Conservation (phyloP, 441 rosid species). For the Theobroma grandiflorum region DNA sequence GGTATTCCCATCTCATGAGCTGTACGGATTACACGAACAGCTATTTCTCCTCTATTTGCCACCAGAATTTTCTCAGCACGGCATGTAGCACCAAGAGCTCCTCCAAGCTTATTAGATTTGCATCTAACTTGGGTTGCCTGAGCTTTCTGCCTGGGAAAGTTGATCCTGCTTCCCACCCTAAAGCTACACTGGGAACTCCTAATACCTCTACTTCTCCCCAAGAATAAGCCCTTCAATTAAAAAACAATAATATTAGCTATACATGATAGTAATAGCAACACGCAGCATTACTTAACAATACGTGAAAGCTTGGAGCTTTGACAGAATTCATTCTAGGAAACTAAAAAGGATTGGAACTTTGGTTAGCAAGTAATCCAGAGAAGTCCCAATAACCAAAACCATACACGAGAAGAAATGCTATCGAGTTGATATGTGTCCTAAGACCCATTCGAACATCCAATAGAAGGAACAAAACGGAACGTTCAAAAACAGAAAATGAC, state of each 20-base stretch:
- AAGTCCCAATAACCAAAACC: slow-evolving; percentile 16
- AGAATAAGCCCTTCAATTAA: slow-evolving; percentile 58
- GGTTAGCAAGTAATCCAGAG: background rate
- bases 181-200: slow-evolving; percentile 73
- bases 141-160: slow-evolving; percentile 61
- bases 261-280: background rate
- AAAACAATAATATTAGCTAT: background rate
- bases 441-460: slow-evolving; percentile 16
- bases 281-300: background rate
- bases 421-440: background rate
- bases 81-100: slow-evolving; percentile 67
- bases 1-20: slow-evolving; percentile 99
- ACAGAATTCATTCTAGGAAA: background rate
- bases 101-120: slow-evolving; percentile 49
- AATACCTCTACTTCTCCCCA: slow-evolving; percentile 49
- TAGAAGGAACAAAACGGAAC: background rate
- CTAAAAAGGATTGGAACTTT: background rate
- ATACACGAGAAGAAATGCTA: background rate
- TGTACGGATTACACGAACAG: slow-evolving; percentile 95
- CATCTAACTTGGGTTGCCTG: slow-evolving; percentile 42
- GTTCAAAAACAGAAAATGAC: background rate
- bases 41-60: slow-evolving; percentile 97
- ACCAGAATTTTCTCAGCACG: slow-evolving; percentile 84
- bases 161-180: slow-evolving; percentile 53
- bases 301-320: background rate